A percentile compares a stretch with the other conserved stretches of the same genome.
These are phyloP conservation scores for Gamsiella multidivaricata DNA, from an alignment of 192 early-diverging fungal genomes.

Conservation along the genomic window DNA sequence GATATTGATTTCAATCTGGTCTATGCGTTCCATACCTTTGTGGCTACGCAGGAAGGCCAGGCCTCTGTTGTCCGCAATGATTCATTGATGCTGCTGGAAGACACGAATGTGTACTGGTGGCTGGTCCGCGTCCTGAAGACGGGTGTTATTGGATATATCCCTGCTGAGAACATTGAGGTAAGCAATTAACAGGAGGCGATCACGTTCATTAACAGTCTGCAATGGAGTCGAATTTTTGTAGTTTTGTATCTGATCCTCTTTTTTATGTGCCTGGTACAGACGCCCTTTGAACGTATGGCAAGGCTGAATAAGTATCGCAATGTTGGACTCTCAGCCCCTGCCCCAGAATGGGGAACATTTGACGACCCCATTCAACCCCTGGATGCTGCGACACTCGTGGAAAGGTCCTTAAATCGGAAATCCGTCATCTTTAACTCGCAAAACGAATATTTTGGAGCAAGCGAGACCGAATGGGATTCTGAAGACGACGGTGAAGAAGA, in stretches of 20 bases:
- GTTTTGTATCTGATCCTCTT: neutral
- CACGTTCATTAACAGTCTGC: neutral
- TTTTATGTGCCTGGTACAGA: constrained; percentile 50
- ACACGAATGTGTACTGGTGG: constrained; percentile 90
- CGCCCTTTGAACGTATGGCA: constrained; percentile 82
- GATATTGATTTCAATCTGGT: constrained; percentile 82
- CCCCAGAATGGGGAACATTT: constrained; percentile 45
- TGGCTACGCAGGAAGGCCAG: constrained; percentile 86
- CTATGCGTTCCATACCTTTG: constrained; percentile 89
- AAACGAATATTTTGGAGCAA: constrained; percentile 42
- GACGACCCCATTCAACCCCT: constrained; percentile 43
- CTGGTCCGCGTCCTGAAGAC: constrained; percentile 75
- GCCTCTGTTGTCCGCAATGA: constrained; percentile 84
- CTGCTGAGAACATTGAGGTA: constrained; percentile 90
- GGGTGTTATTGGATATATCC: constrained; percentile 86
- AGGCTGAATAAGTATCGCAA: constrained; percentile 81
- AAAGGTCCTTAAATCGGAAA: constrained; percentile 16
- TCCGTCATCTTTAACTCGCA: constrained; percentile 31
- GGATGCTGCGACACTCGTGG: constrained; percentile 9
- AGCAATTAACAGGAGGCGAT: neutral
- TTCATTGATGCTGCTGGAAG: constrained; percentile 82
- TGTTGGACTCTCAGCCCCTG: constrained; percentile 59
- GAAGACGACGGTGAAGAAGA: constrained; percentile 44
- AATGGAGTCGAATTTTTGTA: neutral
- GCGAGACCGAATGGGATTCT: constrained; percentile 36